Percentiles rank a stretch among this genome's conserved stretches.
Evolutionary conservation across 108 stramenopile species (phyloP).

Genomic region (Cyclostephanos tholiformis): DNA sequence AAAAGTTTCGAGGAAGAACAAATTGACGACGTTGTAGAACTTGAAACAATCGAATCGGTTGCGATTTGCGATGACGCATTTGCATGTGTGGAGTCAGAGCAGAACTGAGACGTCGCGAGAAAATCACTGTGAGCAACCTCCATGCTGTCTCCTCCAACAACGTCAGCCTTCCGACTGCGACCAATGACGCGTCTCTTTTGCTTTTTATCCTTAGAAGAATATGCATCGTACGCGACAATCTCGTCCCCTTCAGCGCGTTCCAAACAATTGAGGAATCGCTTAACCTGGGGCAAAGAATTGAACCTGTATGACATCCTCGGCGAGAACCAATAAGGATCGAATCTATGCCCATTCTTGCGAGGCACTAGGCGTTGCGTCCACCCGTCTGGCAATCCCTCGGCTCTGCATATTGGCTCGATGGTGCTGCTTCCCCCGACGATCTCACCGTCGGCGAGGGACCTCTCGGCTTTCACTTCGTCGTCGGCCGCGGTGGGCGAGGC

Average conservation of each 20-base stretch:
- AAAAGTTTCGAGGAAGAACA: not conserved
- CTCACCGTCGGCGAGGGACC: too few relatives aligned
- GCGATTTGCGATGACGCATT: not conserved
- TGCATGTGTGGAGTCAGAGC: not conserved
- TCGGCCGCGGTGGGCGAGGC: too few relatives aligned
- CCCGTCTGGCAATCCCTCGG: not conserved
- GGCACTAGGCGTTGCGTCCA: not conserved
- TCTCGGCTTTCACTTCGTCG: too few relatives aligned
- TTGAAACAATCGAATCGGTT: slow-evolving; percentile 3
- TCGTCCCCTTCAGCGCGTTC: not conserved
- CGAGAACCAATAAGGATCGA: not conserved
- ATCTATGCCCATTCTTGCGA: not conserved
- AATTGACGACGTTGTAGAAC: slow-evolving; percentile 1
- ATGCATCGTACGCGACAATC: not conserved
- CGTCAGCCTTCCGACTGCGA: too few relatives aligned
- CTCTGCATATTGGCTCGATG: too few relatives aligned
- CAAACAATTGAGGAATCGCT: not conserved
- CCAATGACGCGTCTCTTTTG: not conserved
- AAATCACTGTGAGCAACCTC: not conserved
- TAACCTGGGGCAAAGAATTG: not conserved
- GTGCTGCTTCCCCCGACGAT: too few relatives aligned
- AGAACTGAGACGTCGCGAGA: not conserved
- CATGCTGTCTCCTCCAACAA: slow-evolving; percentile 15
- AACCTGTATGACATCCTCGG: not conserved
- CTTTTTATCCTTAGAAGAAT: not conserved